Base-by-base conservation (phyloP, 139 green algal genomes). In the Diplosphaera chodatii region DNA sequence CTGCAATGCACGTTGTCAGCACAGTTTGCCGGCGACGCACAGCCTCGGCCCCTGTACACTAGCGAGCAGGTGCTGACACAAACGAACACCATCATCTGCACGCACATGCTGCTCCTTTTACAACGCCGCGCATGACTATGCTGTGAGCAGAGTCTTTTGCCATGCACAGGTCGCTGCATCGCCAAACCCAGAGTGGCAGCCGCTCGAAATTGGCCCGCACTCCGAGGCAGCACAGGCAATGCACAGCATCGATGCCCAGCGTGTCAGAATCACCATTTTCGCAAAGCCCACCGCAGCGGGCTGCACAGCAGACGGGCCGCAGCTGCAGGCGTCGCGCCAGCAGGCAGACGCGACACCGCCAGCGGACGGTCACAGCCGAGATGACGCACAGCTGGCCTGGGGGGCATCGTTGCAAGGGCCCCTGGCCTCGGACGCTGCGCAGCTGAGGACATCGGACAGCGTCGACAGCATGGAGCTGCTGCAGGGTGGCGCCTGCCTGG, bases 181-280 rank as follows among this genome's bases (percentile, higher is more conserved):
- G 48, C 48, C 48, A 59, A 59, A 59, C 48, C 48, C 48, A 59
- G 48, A 59, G 16, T 59, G 48, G 48, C 48, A 59, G 48, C 48
- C 48, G 13, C 48, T 18, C 13, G 13, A 25, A 4, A n/a, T 59
- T 25, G 48, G 25, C 13, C 16, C 13, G 37, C 37, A 8, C 10
- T 13, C 13, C 10, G 48, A 59, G 10, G 48, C 48, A 5, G 48
- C 18, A 18, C 48, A 59, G 48, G 13, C 25, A 18, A 5, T 59
- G 48, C 8, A 59, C 25, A 18, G 48, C 18, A 18, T 4, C 16
- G 48, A 25, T 4, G 3, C 48, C 4, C 13, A 18, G 13, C 48
- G 48, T 3, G 13, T 59, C 48, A 59, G 48, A 18, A 18, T 59
- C 13, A 18, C 22, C 16, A 25, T 59, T 18, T 59, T 59, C 25